phyloP scores from a whole-genome alignment of 129 eudicot species.

The Lactuca sativa region DNA sequence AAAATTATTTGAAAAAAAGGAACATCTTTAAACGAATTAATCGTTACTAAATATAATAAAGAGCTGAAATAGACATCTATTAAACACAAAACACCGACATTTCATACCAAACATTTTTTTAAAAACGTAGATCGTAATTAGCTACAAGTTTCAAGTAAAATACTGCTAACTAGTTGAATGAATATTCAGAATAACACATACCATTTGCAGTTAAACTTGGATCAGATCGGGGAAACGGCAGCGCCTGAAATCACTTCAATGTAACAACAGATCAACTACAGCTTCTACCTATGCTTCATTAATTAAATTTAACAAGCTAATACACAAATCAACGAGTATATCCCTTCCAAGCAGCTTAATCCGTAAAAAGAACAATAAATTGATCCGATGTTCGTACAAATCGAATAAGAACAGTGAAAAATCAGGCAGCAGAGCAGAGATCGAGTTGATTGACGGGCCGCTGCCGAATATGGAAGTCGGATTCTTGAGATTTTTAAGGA shows the following conservation, averaged over 20 bases:
- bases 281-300: conserved; percentile 10
- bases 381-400: neutral
- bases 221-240: conserved; percentile 38
- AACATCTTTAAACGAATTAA: conserved; percentile 9
- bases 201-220: conserved; percentile 30
- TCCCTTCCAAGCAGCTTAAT: conserved; percentile 7
- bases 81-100: conserved; percentile 20
- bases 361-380: neutral
- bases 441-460: conserved; percentile 15
- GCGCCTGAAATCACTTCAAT: conserved; percentile 26
- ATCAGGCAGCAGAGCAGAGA: conserved; percentile 27
- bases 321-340: conserved; percentile 10
- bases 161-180: neutral
- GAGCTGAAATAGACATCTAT: neutral
- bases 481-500: conserved; percentile 15
- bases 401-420: neutral
- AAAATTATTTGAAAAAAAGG: neutral
- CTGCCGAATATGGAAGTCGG: conserved; percentile 20
- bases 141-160: neutral
- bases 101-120: conserved; percentile 1
- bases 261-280: conserved; percentile 27
- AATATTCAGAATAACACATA: conserved; percentile 5
- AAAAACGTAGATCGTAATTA: conserved; percentile 22
- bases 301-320: conserved; percentile 1
- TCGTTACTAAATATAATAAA: conserved; percentile 3